Evolutionary conservation across 2,329 filamentous ascomycete species (phyloP), one percentile per base, ranked within the genome.

Genomic region (Chaetomiaceae sp.): DNA sequence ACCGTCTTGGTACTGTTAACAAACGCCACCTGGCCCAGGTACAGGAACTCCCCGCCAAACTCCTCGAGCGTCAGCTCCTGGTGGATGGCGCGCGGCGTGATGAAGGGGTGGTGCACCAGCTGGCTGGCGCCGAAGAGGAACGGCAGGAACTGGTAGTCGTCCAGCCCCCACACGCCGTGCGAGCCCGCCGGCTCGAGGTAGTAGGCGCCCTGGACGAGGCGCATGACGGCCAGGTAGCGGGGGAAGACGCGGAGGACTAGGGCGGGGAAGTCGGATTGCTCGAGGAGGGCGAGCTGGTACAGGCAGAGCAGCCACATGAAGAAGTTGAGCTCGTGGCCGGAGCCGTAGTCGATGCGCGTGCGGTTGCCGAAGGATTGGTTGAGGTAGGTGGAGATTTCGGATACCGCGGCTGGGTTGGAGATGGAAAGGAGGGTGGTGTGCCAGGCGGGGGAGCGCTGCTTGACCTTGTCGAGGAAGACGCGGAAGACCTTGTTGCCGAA

Each of bases 1-100:
- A 96, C 91, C 1, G 90, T 96, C 76, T 99, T 99, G 54, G 95
- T 95, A 62, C 85, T 89, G 72, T 97, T 96, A 54, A 99, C 92
- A 71, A 95, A 99, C 47, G 81, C 80, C 23, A 99, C 89, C 71
- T 97, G 94, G 48, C 91, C 88, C 0, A 99, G 82, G 64, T 99
- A 99, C 53, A 99, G 74, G 65, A 87, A 99, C 52, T 96, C 89
- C 52, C 79, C 74, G 14, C 83, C 82, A 64, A 89, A 91, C 68
- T 97, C 91, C 67, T 97, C 94, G 14, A 99, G 76, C 0, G 90
- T 84, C 6, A 95, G 81, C 50, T 87, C 81, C 66, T 95, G 91
- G 72, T 99, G 95, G 62, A 99, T 96, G 22, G 78, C 87, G 65
- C 83, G 80, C 43, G 82, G 89, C 27, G 81, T 95, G 68, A 88